These are phyloP conservation scores for Apiotrichum sp. DNA, from an alignment of 1,284 basidiomycete species.

Conservation along the genomic window DNA sequence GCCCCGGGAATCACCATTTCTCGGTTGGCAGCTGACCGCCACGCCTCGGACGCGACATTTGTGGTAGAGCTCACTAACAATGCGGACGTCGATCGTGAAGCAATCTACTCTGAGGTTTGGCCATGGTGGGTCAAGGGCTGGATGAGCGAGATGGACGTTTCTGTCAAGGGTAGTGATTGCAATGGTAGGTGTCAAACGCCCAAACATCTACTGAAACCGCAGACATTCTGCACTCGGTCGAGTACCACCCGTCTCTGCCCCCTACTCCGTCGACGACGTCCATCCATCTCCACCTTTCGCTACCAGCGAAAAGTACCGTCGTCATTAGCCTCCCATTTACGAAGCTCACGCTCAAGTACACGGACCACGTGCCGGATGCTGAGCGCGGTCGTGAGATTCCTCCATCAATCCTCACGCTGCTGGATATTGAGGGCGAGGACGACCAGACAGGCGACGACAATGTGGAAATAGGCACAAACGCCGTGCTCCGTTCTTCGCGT, in stretches of 20 bases:
- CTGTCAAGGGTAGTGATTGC: constrained; percentile 26
- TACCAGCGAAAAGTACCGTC: constrained; percentile 64
- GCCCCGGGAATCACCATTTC: constrained; percentile 57
- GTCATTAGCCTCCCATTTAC: constrained; percentile 66
- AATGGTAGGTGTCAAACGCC: constrained; percentile 2
- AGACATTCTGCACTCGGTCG: constrained; percentile 59
- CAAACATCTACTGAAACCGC: background rate
- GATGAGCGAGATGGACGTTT: constrained; percentile 66
- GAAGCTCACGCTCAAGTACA: constrained; percentile 85
- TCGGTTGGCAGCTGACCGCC: constrained; percentile 66
- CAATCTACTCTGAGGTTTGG: constrained; percentile 81
- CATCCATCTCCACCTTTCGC: constrained; percentile 62
- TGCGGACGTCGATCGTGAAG: constrained; percentile 51
- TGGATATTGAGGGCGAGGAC: constrained; percentile 26
- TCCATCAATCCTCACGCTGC: constrained; percentile 60
- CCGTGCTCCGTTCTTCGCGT: constrained; percentile 22
- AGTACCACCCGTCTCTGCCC: constrained; percentile 60
- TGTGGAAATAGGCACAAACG: background rate
- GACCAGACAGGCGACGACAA: background rate
- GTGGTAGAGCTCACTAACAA: constrained; percentile 66
- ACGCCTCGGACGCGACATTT: constrained; percentile 70
- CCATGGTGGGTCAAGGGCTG: constrained; percentile 89
- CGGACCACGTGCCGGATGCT: constrained; percentile 92
- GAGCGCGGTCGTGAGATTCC: constrained; percentile 90
- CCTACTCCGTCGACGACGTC: constrained; percentile 63